A percentile compares a stretch with the other conserved stretches of the same genome.
Evolutionary conservation across 23 red algal species (phyloP).

Genomic region (Agarophyton chilense): DNA sequence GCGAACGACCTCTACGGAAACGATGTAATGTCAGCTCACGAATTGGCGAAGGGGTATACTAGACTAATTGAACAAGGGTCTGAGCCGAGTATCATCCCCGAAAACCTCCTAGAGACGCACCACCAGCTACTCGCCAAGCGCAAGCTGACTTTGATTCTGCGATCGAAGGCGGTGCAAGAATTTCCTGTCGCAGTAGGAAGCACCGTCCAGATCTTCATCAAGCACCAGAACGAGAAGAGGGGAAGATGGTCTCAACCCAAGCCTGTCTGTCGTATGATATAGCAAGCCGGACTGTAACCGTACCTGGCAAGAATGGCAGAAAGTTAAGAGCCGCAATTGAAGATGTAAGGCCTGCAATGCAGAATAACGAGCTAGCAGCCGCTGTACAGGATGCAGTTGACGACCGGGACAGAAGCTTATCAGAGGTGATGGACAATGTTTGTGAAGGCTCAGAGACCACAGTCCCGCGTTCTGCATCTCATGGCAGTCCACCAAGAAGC

Average conservation of each 20-base stretch:
- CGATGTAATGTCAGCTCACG: too few relatives aligned
- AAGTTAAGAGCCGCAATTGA: too few relatives aligned
- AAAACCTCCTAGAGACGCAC: not conserved
- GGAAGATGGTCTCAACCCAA: too few relatives aligned
- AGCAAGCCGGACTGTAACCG: too few relatives aligned
- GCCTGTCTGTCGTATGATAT: too few relatives aligned
- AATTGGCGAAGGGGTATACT: constrained; percentile 37
- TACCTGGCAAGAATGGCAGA: too few relatives aligned
- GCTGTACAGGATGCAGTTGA: too few relatives aligned
- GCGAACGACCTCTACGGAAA: constrained; percentile 47
- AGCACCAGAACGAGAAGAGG: too few relatives aligned
- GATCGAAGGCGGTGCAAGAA: constrained; percentile 15
- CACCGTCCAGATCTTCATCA: constrained; percentile 15
- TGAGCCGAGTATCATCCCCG: not conserved
- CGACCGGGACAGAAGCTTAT: too few relatives aligned
- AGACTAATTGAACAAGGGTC: not conserved
- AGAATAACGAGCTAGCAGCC: too few relatives aligned
- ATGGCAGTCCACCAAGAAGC: not conserved
- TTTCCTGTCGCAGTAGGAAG: not conserved
- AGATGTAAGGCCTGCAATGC: too few relatives aligned
- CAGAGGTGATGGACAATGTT: too few relatives aligned
- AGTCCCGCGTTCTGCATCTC: not conserved
- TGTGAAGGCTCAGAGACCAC: not conserved
- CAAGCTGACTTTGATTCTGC: constrained; percentile 40
- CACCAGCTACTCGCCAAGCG: not conserved